Conservation (phyloP, 306 rosid genomes). For the Erythrophleum fordii region DNA sequence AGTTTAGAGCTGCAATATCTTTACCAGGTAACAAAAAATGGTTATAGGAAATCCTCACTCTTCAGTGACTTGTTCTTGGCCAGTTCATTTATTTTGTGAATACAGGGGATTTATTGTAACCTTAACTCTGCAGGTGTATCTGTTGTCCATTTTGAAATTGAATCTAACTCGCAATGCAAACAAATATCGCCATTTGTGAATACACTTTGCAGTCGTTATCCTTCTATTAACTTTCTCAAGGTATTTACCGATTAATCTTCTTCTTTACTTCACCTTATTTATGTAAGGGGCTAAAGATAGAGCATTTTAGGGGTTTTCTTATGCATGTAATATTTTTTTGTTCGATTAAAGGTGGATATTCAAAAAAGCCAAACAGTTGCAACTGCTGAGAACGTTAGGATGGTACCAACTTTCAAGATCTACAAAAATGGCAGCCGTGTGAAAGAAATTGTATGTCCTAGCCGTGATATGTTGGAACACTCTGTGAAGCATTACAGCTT, state of each 20-base stretch:
- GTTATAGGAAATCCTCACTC: background rate
- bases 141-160: conserved; percentile 81
- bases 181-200: conserved; percentile 80
- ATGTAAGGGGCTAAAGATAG: background rate
- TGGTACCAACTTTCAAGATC: conserved; percentile 95
- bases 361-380: conserved; percentile 67
- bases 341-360: conserved; percentile 74
- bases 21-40: conserved; percentile 63
- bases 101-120: conserved; percentile 8
- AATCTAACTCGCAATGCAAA: conserved; percentile 71
- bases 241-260: conserved; percentile 41
- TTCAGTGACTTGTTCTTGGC: background rate
- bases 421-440: conserved; percentile 84
- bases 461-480: conserved; percentile 85
- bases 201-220: conserved; percentile 76
- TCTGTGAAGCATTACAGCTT: conserved; percentile 91
- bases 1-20: conserved; percentile 77
- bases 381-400: conserved; percentile 72
- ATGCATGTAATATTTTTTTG: conserved; percentile 21
- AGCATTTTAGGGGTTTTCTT: conserved; percentile 26
- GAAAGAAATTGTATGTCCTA: conserved; percentile 89
- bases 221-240: conserved; percentile 88
- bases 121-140: conserved; percentile 64
- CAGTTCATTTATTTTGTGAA: background rate
- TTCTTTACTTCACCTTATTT: background rate